Evolutionary conservation across 352 stramenopile genomes (phyloP).

Genomic region (Phytophthora colocasiae): DNA sequence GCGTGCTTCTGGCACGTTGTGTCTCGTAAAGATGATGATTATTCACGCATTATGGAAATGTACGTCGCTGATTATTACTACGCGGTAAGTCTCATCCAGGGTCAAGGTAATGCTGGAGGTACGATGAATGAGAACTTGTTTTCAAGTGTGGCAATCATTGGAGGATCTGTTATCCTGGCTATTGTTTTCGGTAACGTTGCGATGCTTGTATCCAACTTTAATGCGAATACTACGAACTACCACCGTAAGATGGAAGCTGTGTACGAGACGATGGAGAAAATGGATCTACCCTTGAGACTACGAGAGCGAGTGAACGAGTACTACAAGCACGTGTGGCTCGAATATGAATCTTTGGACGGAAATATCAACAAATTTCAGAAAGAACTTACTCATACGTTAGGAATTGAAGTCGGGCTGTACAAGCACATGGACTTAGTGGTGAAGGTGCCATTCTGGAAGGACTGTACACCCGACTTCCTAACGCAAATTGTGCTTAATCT

Average conservation of each 20-base stretch:
- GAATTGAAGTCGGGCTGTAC: conserved; percentile 50
- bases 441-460: conserved; percentile 45
- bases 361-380: conserved; percentile 41
- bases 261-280: conserved; percentile 59
- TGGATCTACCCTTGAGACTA: conserved; percentile 42
- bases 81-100: conserved; percentile 49
- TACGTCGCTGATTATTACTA: conserved; percentile 53
- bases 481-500: conserved; percentile 48
- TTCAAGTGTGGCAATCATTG: conserved; percentile 40
- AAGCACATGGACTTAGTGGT: conserved; percentile 47
- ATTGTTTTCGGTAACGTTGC: conserved; percentile 67
- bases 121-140: conserved; percentile 42
- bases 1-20: conserved; percentile 54
- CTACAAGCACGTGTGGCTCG: conserved; percentile 53
- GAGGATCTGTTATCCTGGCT: conserved; percentile 54
- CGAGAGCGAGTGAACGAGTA: conserved; percentile 51
- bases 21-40: neutral
- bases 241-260: conserved; percentile 70
- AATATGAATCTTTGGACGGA: conserved; percentile 54
- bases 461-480: conserved; percentile 48
- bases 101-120: conserved; percentile 40
- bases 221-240: conserved; percentile 53
- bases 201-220: conserved; percentile 66
- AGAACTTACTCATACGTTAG: conserved; percentile 51
- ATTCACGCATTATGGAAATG: neutral